phyloP scores from a whole-genome alignment of 441 rosid genomes.

The Mallotus repandus region DNA sequence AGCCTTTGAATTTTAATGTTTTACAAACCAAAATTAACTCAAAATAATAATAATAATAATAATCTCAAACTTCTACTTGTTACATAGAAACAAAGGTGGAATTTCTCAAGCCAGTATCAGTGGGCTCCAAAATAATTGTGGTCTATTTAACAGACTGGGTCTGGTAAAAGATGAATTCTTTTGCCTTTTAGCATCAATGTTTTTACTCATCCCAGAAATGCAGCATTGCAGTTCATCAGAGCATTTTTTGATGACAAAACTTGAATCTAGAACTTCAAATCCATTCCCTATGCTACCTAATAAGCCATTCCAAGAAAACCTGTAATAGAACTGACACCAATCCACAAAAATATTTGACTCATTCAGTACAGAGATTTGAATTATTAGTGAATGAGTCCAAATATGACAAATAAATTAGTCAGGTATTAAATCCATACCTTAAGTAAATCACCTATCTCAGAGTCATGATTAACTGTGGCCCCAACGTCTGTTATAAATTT shows the following conservation, averaged over 20 bases:
- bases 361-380: neutral
- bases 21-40: neutral
- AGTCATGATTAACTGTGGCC: constrained; percentile 78
- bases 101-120: neutral
- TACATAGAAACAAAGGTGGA: neutral
- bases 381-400: neutral
- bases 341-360: neutral
- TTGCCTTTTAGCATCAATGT: neutral
- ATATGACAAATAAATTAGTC: neutral
- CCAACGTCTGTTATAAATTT: constrained; percentile 94
- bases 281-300: neutral
- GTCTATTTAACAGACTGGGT: neutral
- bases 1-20: neutral
- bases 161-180: constrained; percentile 3
- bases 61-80: neutral
- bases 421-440: constrained; percentile 50
- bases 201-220: neutral
- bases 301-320: neutral
- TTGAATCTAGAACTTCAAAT: neutral
- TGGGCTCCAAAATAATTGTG: neutral
- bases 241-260: neutral
- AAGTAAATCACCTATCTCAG: constrained; percentile 84
- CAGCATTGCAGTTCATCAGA: neutral
- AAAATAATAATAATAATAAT: neutral
- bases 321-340: too few relatives aligned